Evolutionary conservation across 1,284 basidiomycete species (phyloP), one percentile per base, ranked within the genome.

Genomic region (Phlebopus sp.): DNA sequence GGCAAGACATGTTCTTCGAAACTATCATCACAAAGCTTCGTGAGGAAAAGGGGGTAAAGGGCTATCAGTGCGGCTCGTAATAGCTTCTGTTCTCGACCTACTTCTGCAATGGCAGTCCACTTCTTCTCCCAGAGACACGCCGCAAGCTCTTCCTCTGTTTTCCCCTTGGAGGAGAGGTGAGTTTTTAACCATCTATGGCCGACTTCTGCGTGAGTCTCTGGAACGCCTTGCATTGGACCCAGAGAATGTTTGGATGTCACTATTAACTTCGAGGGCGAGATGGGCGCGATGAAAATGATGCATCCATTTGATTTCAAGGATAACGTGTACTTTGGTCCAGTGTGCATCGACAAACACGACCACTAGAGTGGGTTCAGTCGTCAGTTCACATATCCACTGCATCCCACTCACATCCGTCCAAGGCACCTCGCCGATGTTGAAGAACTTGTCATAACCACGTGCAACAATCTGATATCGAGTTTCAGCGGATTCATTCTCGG

Each of bases 401-500:
- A 29, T 18, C 9, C 5, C 9, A 72, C 87, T 62, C 60, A 96
- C 95, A 47, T 84, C 84, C 0, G 88, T 95, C 93, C 95, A 99
- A 1, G 88, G 86, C 21, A 98, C 91, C 65, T 99, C 96, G 23
- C 85, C 90, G 29, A 97, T 90, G 65, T 97, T 99, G 77, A 99
- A 99, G 71, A 99, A 99, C 71, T 99, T 99, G 76, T 99, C 97
- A 62, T 99, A 99, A 0, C 96, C 96, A 41, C 97, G 74, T 0
- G 82, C 88, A 1, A 96, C 85, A 47, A 99, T 96, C 42, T 91
- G 71, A 60, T 90, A 77, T 31, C 68, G 62, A 36, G 56, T 59
- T 34, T 54, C 59, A 6, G 52, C 46, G 35, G 27, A 21, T 1
- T 59, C 60, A 1, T 53, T 53, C 1, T 55, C 59, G 6, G 50